These are phyloP conservation scores for Aechmea fasciata DNA, from an alignment of 176 grass and related monocot genomes.

Conservation along the genomic window DNA sequence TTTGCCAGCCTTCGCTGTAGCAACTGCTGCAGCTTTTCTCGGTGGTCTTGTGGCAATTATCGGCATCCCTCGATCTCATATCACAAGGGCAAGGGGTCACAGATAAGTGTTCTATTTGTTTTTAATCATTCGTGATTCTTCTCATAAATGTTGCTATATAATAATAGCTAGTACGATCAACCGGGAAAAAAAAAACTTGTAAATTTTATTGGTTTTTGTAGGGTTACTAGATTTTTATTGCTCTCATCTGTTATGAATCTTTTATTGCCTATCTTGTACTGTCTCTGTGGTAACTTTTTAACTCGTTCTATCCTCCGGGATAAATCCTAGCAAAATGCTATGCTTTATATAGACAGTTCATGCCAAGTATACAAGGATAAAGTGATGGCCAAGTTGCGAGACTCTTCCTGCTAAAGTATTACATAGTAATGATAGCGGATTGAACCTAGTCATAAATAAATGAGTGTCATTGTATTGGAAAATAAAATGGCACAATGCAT, in stretches of 20 bases:
- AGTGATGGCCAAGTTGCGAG: no score
- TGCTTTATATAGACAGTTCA: no score
- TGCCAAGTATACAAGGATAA: no score
- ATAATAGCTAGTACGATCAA: conserved; percentile 18
- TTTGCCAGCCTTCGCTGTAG: conserved; percentile 41
- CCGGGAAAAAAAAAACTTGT: conserved; percentile 22
- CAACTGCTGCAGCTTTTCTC: conserved; percentile 46
- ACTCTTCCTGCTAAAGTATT: no score
- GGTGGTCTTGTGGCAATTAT: conserved; percentile 45
- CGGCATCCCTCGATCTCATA: conserved; percentile 40
- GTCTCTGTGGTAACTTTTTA: background rate
- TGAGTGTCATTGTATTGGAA: no score
- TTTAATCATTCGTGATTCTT: conserved; percentile 18
- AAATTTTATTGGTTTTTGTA: conserved; percentile 9
- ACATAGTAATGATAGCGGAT: no score
- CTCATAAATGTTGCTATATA: conserved; percentile 26
- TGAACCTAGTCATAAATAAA: no score
- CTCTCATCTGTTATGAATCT: background rate
- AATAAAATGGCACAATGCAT: no score
- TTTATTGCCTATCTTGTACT: background rate
- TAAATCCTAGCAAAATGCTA: no score
- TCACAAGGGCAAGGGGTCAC: conserved; percentile 36
- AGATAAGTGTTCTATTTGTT: conserved; percentile 31
- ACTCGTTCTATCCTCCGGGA: no score
- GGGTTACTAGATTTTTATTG: conserved; percentile 14